These are phyloP conservation scores for Oryza glaberrima DNA, from an alignment of 176 grass and related monocot genomes.

Conservation along the genomic window DNA sequence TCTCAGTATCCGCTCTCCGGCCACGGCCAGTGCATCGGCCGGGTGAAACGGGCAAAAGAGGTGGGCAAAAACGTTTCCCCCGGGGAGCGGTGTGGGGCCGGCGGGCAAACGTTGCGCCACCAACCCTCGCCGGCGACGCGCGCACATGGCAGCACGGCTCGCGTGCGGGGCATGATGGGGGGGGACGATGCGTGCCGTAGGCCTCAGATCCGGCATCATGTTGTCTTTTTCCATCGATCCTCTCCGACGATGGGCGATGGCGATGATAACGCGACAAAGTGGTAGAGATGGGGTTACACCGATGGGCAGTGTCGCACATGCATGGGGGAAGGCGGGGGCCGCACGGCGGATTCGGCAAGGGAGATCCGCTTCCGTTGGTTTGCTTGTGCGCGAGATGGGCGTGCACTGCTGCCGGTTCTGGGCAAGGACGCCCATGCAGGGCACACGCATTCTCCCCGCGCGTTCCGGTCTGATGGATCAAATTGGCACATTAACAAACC, in stretches of 20 bases:
- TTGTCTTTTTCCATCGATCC: not conserved
- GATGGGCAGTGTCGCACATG: not conserved
- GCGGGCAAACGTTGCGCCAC: not conserved
- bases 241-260: not conserved
- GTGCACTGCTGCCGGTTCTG: not conserved
- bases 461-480: not conserved
- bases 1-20: not conserved
- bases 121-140: not conserved
- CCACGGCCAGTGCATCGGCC: not conserved
- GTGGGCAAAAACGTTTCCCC: too few relatives aligned
- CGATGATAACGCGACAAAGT: slow-evolving; percentile 35
- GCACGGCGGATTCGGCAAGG: not conserved
- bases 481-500: not conserved
- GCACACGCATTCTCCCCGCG: not conserved
- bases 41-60: not conserved
- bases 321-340: not conserved
- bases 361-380: not conserved
- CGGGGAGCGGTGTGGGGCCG: not conserved
- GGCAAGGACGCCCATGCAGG: not conserved
- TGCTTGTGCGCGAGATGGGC: not conserved
- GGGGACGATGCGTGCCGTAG: slow-evolving; percentile 13
- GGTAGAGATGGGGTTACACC: not conserved
- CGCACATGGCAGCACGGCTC: slow-evolving; percentile 34
- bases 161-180: slow-evolving; percentile 25
- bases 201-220: slow-evolving; percentile 13